Percentiles rank a stretch among this genome's conserved stretches.
Conservation (phyloP, 2,329 filamentous ascomycete genomes). For the Xylaria sp. region DNA sequence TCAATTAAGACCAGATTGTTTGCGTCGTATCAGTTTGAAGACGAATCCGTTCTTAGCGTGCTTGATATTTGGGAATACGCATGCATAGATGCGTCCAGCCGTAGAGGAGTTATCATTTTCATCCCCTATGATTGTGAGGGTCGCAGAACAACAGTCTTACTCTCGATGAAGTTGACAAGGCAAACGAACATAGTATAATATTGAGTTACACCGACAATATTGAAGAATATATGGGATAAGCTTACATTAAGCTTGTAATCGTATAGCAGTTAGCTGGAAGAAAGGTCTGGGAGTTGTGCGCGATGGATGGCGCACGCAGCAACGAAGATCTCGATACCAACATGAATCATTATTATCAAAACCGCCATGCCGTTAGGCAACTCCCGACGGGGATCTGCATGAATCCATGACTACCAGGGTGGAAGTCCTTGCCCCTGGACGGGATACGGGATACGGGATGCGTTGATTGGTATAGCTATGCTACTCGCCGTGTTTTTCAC, state of each 20-base stretch:
- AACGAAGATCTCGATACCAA: slow-evolving; percentile 8
- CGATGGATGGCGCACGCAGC: slow-evolving; percentile 8
- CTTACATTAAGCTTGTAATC: background rate
- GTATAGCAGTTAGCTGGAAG: background rate
- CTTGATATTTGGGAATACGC: background rate
- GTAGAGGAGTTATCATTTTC: background rate
- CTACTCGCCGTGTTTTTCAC: background rate
- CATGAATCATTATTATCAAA: slow-evolving; percentile 16
- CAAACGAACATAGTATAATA: background rate
- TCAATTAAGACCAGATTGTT: background rate
- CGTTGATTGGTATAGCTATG: slow-evolving; percentile 1
- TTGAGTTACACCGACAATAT: background rate
- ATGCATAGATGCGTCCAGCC: background rate
- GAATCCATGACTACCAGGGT: slow-evolving; percentile 14
- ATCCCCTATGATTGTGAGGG: background rate
- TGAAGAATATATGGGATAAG: background rate
- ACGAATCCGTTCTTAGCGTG: background rate
- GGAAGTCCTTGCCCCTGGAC: slow-evolving; percentile 5
- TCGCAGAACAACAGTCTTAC: background rate
- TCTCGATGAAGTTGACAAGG: background rate
- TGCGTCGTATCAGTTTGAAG: background rate
- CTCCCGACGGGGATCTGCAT: slow-evolving; percentile 27
- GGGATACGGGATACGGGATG: slow-evolving; percentile 1
- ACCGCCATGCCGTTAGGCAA: slow-evolving; percentile 15
- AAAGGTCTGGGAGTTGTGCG: slow-evolving; percentile 8